phyloP scores from a whole-genome alignment of 2,329 filamentous ascomycete genomes.

The Aspergillus tubingensis region DNA sequence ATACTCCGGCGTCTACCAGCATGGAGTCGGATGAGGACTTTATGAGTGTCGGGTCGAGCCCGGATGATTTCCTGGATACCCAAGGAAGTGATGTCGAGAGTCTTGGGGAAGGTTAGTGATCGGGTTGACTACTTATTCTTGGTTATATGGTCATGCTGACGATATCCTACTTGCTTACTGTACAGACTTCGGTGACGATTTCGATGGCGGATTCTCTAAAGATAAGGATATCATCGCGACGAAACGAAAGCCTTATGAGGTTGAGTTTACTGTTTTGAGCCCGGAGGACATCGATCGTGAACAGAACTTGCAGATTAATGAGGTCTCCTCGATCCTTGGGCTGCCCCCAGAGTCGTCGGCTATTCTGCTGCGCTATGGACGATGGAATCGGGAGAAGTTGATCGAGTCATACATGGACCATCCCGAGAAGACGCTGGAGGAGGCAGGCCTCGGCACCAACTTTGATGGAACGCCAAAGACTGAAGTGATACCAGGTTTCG shows the following conservation, averaged over 20 bases:
- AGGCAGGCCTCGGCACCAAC: conserved; percentile 74
- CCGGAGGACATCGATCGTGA: conserved; percentile 80
- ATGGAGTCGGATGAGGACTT: conserved; percentile 98
- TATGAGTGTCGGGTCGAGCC: conserved; percentile 80
- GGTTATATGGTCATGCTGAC: not conserved
- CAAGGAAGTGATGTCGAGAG: conserved; percentile 73
- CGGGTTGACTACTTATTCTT: not conserved
- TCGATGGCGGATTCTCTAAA: conserved; percentile 64
- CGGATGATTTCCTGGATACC: conserved; percentile 65
- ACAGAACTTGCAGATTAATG: conserved; percentile 81
- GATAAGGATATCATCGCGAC: conserved; percentile 72
- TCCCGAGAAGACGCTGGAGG: conserved; percentile 75
- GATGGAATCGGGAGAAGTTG: conserved; percentile 95
- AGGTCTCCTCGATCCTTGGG: conserved; percentile 88
- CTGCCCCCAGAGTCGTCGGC: conserved; percentile 86
- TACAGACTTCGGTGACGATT: conserved; percentile 60
- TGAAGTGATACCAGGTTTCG: conserved; percentile 72
- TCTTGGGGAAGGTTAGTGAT: conserved; percentile 42
- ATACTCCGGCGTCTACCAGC: conserved; percentile 49
- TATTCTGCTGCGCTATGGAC: conserved; percentile 82
- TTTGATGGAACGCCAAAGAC: conserved; percentile 66
- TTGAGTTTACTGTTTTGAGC: conserved; percentile 78
- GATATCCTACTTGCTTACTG: not conserved
- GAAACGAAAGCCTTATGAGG: conserved; percentile 74
- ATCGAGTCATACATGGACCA: conserved; percentile 97